Base-by-base conservation (phyloP, 2,329 filamentous ascomycete species). In the Clonostachys chloroleuca region DNA sequence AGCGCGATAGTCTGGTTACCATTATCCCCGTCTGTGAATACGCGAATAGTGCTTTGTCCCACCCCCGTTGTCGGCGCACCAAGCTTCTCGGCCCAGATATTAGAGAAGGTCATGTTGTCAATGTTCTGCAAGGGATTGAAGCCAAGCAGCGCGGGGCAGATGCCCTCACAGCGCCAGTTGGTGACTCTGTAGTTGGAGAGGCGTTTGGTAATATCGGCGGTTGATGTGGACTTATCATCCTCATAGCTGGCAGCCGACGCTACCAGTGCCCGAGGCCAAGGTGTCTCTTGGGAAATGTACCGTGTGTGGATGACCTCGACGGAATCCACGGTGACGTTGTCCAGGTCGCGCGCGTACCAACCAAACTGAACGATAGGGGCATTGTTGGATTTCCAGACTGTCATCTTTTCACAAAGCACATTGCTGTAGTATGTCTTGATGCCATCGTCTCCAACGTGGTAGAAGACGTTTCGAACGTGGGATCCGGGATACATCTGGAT, bases 361-460 rank as follows among this genome's bases (percentile, higher is more conserved):
- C 64, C 65, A 44, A 68, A 58, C 42, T 68, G 65, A 13, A 67
- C 55, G 18, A 64, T 56, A 8, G 65, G 63, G 10, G 54, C 61
- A 34, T 57, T 63, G 46, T 56, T 57, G 33, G 51, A 52, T 45
- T 65, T 64, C 62, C 62, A 65, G 9, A 63, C 51, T 2, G 55
- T 51, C 34, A 63, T 48, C 37, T 52, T 43, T 13, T 54, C 43
- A 18, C 54, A 50, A n/a, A 48, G 24, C 5, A 59, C 54, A 45
- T 61, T 51, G 40, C 58, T 60, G 42, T 65, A 58, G 49, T 68
- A 68, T 6, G 56, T 59, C 50, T 68, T 68, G 53, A 67, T 64
- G 12, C 55, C 58, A 44, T 67, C 65, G 49, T 68, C 65, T 36
- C 56, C 56, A 24, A 57, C 55, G 47, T 68, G 65, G 48, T 63